Conservation (phyloP, 2,329 filamentous ascomycete species). For the Phyllosticta citrichinensis region DNA sequence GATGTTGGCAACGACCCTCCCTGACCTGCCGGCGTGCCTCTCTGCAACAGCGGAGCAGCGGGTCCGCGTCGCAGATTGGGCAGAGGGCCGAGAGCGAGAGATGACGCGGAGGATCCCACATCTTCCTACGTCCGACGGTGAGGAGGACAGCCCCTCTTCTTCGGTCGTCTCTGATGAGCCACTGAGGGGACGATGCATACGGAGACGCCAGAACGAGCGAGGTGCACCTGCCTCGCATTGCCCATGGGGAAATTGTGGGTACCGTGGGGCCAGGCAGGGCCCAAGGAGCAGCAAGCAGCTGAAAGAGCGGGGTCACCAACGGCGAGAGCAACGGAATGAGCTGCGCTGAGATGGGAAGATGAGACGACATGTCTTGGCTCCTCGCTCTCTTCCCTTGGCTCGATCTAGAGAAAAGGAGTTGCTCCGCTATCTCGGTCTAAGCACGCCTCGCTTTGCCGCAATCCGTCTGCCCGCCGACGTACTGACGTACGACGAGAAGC, state of each 20-base stretch:
- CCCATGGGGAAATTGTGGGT: background rate
- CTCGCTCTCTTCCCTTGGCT: background rate
- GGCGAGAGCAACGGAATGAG: background rate
- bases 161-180: background rate
- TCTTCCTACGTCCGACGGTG: background rate
- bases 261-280: background rate
- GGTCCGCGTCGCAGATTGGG: background rate
- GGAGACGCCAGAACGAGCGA: background rate
- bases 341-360: background rate
- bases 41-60: background rate
- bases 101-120: background rate
- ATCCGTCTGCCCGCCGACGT: background rate
- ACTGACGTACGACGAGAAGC: background rate
- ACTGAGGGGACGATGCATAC: background rate
- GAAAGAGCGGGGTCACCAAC: background rate
- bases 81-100: background rate
- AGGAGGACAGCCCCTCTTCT: too few relatives aligned
- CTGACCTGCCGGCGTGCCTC: background rate
- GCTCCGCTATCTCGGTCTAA: background rate
- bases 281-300: background rate
- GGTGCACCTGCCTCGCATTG: background rate
- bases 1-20: background rate
- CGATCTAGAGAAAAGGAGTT: background rate
- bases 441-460: background rate
- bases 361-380: background rate